Conservation (phyloP, 805 yeast genomes). For the Blastobotrys robertii region DNA sequence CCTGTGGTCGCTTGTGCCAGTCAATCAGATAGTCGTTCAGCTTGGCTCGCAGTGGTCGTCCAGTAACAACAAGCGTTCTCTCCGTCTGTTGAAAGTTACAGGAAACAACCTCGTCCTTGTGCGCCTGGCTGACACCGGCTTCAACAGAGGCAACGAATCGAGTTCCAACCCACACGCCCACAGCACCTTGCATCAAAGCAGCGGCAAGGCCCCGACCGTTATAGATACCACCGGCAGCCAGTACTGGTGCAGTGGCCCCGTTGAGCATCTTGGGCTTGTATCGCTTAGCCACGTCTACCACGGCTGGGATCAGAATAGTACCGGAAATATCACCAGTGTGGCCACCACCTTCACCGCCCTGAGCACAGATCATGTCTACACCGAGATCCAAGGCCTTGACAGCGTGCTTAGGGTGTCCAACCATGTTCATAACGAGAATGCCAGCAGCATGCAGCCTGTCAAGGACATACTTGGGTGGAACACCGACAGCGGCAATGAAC, state of each 20-base stretch:
- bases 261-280: slow-evolving; percentile 13
- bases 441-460: slow-evolving; percentile 19
- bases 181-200: slow-evolving; percentile 18
- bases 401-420: slow-evolving; percentile 21
- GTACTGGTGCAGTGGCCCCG: slow-evolving; percentile 19
- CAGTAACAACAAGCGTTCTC: slow-evolving; percentile 19
- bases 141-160: slow-evolving; percentile 20
- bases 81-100: slow-evolving; percentile 17
- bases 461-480: slow-evolving; percentile 18
- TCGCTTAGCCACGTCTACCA: slow-evolving; percentile 19
- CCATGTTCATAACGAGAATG: slow-evolving; percentile 22
- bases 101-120: slow-evolving; percentile 15
- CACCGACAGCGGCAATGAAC: slow-evolving; percentile 22
- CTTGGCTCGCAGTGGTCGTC: slow-evolving; percentile 20
- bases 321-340: slow-evolving; percentile 21
- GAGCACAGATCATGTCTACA: slow-evolving; percentile 20
- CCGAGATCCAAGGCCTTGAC: slow-evolving; percentile 14
- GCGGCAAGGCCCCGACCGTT: slow-evolving; percentile 20
- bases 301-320: slow-evolving; percentile 18
- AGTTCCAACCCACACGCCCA: slow-evolving; percentile 23
- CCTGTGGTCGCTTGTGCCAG: slow-evolving; percentile 19
- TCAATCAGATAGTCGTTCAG: slow-evolving; percentile 17
- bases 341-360: slow-evolving; percentile 26
- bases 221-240: slow-evolving; percentile 23
- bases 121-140: slow-evolving; percentile 19